Base-by-base conservation (phyloP, 2,329 filamentous ascomycete species). In the Uncinocarpus reesii region DNA sequence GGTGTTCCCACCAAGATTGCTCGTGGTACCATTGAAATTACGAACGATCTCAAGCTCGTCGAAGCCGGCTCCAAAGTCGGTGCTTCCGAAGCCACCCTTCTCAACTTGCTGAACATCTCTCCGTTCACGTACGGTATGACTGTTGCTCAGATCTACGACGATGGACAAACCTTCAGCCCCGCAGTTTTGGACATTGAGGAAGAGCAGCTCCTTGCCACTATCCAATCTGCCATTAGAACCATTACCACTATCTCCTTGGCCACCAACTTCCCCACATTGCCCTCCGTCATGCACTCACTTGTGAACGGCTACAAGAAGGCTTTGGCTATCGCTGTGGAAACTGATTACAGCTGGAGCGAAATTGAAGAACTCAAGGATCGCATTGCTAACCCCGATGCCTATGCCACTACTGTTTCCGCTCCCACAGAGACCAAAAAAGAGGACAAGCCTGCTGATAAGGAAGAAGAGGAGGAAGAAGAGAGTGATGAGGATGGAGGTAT, bases 1-100 rank as follows among this genome's bases (percentile, higher is more conserved):
- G 90, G 90, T 87, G 88, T 98, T 71, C 92, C 92, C 70, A 98
- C 92, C 81, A 98, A 98, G 88, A 98, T 98, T 77, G 92, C 92
- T 71, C 92, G 92, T 94, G 93, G 92, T 93, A 98, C 92, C 76
- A 98, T 98, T 76, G 92, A 98, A 86, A 98, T 98, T 70, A 95
- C 89, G 57, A 78, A 83, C 65, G 92, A 98, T 70, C 79, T 98
- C 65, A 96, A 95, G 86, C 86, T 98, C 72, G 84, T 96, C 67
- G 88, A 95, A 79, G 80, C 86, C 58, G 82, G 83, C 62, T 77
- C 50, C 79, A 96, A 95, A 81, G 93, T 98, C 78, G 92, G 93
- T 73, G 83, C 92, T 68, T 98, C 92, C 69, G 92, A 98, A 80
- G 92, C 92, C 61, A 95, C 90, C 67, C 81, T 98, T 61, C 84